These are phyloP conservation scores for Fusarium ambrosium DNA, from an alignment of 2,329 filamentous ascomycete species.

Conservation along the genomic window DNA sequence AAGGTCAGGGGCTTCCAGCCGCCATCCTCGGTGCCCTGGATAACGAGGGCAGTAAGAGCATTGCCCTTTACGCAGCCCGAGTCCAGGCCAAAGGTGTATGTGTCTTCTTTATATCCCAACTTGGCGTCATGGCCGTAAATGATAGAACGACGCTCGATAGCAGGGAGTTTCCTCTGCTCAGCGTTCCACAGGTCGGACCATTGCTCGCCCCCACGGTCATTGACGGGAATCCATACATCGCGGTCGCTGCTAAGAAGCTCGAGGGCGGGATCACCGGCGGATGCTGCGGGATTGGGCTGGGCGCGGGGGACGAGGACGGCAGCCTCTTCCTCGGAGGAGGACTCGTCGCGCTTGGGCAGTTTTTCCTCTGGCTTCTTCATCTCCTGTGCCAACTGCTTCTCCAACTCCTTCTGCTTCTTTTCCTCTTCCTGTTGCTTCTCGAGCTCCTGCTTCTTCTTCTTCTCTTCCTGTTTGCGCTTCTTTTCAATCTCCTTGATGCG, in stretches of 20 bases:
- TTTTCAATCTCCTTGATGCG: slow-evolving; percentile 53
- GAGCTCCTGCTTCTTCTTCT: slow-evolving; percentile 34
- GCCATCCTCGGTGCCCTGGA: slow-evolving; percentile 64
- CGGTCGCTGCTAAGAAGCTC: slow-evolving; percentile 46
- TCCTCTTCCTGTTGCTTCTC: slow-evolving; percentile 25
- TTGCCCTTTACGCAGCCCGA: slow-evolving; percentile 84
- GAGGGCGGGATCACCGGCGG: background rate
- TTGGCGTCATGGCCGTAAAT: slow-evolving; percentile 91
- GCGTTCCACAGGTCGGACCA: slow-evolving; percentile 77
- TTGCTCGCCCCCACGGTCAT: slow-evolving; percentile 66
- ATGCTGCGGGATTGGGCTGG: background rate
- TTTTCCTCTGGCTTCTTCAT: slow-evolving; percentile 1
- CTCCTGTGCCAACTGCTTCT: slow-evolving; percentile 36
- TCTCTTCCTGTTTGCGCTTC: slow-evolving; percentile 42
- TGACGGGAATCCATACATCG: slow-evolving; percentile 54
- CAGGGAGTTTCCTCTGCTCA: slow-evolving; percentile 56
- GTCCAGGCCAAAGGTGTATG: slow-evolving; percentile 88
- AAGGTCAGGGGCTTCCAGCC: slow-evolving; percentile 54
- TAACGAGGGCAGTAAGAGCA: slow-evolving; percentile 80
- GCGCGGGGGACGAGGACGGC: slow-evolving; percentile 18
- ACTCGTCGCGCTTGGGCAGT: slow-evolving; percentile 18
- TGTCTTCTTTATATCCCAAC: slow-evolving; percentile 69
- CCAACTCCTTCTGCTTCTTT: slow-evolving; percentile 33
- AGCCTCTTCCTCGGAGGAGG: background rate
- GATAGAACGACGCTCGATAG: slow-evolving; percentile 70